Conservation (phyloP, 176 grass and related monocot genomes). For the Pontederia crassipes region DNA sequence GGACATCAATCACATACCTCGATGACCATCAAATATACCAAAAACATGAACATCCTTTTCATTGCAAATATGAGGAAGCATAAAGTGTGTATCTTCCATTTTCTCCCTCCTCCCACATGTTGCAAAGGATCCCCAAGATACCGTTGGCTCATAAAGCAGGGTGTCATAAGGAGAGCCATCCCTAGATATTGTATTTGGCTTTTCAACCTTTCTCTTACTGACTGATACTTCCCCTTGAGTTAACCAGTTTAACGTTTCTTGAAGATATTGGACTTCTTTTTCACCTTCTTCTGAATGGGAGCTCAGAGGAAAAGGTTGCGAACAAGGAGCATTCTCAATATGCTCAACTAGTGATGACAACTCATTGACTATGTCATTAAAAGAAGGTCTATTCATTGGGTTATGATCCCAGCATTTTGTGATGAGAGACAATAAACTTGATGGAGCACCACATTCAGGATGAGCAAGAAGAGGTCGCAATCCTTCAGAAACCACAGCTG, state of each 20-base stretch:
- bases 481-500: slow-evolving; percentile 74
- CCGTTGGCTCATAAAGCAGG: slow-evolving; percentile 44
- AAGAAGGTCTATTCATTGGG: slow-evolving; percentile 68
- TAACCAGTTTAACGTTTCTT: slow-evolving; percentile 73
- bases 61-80: slow-evolving; percentile 58
- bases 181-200: slow-evolving; percentile 22
- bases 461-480: slow-evolving; percentile 57
- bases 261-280: slow-evolving; percentile 29
- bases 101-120: slow-evolving; percentile 78
- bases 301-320: slow-evolving; percentile 13
- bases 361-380: slow-evolving; percentile 53
- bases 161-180: slow-evolving; percentile 31
- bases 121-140: slow-evolving; percentile 93
- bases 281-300: slow-evolving; percentile 32
- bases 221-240: slow-evolving; percentile 56
- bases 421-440: slow-evolving; percentile 65
- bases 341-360: slow-evolving; percentile 36
- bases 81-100: slow-evolving; percentile 97
- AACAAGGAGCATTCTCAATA: slow-evolving; percentile 23
- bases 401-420: slow-evolving; percentile 62
- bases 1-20: slow-evolving; percentile 41
- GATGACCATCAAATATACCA: slow-evolving; percentile 95
- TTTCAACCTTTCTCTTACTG: slow-evolving; percentile 28
- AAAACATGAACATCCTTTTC: slow-evolving; percentile 62
- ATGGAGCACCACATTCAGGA: slow-evolving; percentile 48